A percentile compares a stretch with the other conserved stretches of the same genome.
Conservation (phyloP, 2,329 filamentous ascomycete genomes). For the Cladosporium sp. region DNA sequence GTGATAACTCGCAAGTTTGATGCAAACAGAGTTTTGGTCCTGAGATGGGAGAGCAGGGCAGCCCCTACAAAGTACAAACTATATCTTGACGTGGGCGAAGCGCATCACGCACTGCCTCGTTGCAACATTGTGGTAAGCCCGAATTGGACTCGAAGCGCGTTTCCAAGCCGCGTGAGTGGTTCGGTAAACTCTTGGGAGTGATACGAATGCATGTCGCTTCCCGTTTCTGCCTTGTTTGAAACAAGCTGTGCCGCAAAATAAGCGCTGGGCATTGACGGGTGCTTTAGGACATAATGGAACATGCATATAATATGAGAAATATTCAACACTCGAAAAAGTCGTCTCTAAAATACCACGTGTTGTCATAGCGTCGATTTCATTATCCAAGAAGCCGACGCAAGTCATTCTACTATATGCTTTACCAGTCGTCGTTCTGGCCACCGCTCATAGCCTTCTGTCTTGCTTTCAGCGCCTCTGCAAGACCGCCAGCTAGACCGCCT, state of each 20-base stretch:
- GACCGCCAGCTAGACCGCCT: constrained; percentile 49
- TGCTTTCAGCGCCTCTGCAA: constrained; percentile 52
- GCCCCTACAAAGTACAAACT: too few relatives aligned
- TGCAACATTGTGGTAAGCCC: too few relatives aligned
- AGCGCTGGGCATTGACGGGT: background rate
- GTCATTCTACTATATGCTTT: background rate
- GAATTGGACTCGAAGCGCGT: too few relatives aligned
- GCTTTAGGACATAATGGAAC: background rate
- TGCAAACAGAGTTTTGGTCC: too few relatives aligned
- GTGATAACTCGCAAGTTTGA: too few relatives aligned
- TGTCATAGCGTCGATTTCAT: background rate
- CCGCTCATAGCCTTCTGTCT: constrained; percentile 52
- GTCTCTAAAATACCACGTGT: background rate
- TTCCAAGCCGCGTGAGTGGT: too few relatives aligned
- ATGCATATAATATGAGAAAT: background rate
- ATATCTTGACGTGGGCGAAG: too few relatives aligned
- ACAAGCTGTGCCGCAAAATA: background rate
- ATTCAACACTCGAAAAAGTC: background rate
- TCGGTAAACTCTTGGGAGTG: too few relatives aligned
- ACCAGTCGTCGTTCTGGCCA: constrained; percentile 26
- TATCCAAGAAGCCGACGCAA: background rate
- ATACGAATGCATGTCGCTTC: background rate
- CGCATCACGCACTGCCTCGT: too few relatives aligned
- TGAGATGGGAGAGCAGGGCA: too few relatives aligned
- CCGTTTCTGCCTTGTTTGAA: background rate